Evolutionary conservation across 305 asterid species (phyloP).

Genomic region (Caryopteris hybrid): DNA sequence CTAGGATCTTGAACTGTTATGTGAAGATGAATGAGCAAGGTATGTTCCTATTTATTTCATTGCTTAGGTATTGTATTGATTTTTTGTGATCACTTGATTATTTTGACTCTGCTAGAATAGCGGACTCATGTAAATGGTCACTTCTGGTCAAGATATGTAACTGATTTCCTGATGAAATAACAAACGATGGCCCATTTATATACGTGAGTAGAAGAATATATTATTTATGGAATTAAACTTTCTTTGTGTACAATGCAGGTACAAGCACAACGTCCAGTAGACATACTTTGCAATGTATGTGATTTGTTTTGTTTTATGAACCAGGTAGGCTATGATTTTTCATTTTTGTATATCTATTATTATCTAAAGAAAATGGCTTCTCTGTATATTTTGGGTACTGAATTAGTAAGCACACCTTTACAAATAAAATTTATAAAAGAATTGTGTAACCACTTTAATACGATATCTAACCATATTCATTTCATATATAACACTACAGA

Average conservation of each 20-base stretch:
- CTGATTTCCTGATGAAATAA: not conserved
- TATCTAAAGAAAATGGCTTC: too few relatives aligned
- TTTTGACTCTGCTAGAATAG: not conserved
- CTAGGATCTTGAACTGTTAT: too few relatives aligned
- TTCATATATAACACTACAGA: not conserved
- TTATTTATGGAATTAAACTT: too few relatives aligned
- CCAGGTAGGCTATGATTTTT: too few relatives aligned
- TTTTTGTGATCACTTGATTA: not conserved
- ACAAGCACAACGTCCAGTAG: not conserved
- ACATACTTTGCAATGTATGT: not conserved
- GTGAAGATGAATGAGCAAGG: not conserved
- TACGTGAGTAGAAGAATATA: too few relatives aligned
- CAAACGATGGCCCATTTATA: too few relatives aligned
- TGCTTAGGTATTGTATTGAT: not conserved
- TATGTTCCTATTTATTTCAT: not conserved
- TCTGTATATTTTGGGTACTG: too few relatives aligned
- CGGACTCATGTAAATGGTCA: not conserved
- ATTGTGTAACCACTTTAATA: not conserved
- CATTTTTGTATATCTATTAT: too few relatives aligned
- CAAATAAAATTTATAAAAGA: not conserved
- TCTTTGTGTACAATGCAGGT: not conserved
- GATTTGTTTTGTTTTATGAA: not conserved
- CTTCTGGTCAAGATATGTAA: not conserved
- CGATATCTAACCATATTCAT: not conserved
- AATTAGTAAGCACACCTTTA: not conserved